Conservation (phyloP, 495 filamentous ascomycete genomes). For the Neurospora sp. region DNA sequence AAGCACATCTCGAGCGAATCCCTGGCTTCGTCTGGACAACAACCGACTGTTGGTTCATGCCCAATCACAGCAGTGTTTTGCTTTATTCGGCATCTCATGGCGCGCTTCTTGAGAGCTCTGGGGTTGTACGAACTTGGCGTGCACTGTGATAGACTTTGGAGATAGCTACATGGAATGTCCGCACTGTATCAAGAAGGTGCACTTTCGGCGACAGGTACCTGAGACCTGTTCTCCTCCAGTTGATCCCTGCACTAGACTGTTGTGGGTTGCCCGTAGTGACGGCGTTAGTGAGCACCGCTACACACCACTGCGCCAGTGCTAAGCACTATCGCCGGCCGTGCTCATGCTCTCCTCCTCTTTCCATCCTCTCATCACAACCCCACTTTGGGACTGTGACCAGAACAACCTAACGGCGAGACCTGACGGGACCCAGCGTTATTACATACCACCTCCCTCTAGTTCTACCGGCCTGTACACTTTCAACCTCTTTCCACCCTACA, state of each 20-base stretch:
- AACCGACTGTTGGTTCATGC: background rate
- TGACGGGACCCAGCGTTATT: background rate
- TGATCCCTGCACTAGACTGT: background rate
- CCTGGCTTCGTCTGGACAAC: background rate
- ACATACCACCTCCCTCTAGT: background rate
- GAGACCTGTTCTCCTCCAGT: background rate
- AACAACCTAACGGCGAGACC: background rate
- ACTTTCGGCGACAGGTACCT: background rate
- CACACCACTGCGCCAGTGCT: background rate
- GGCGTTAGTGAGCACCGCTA: background rate
- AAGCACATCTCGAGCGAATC: background rate
- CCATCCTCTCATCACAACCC: background rate
- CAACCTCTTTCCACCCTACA: background rate
- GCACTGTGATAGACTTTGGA: background rate
- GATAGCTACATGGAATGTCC: background rate
- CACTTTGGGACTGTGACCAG: background rate
- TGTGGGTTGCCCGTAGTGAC: background rate
- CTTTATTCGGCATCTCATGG: background rate
- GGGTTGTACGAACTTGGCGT: background rate
- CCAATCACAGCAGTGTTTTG: background rate
- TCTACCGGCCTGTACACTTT: background rate
- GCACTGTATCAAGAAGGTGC: background rate
- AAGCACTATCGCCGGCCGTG: background rate
- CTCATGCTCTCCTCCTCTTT: background rate
- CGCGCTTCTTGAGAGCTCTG: background rate